Base-by-base conservation (phyloP, 805 yeast genomes). In the Brettanomyces sp. region DNA sequence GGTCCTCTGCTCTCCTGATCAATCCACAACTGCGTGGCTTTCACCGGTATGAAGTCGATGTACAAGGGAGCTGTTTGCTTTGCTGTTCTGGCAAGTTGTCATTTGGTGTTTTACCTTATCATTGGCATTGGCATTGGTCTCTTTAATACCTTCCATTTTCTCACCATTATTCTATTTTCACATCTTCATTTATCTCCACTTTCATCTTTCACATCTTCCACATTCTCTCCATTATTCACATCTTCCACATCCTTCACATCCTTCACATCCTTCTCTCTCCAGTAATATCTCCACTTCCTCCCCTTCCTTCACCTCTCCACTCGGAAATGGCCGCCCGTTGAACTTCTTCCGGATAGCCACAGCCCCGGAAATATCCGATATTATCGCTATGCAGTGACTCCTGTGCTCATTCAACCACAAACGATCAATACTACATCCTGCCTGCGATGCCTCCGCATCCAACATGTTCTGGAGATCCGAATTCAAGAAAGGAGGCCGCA, bases 1-100 rank as follows among this genome's bases (percentile, higher is more conserved):
- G 77, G 74, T 11, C 70, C 72, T 37, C 56, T 58, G 45, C 65
- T 68, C 48, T 72, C 77, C 53, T 71, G 73, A 50, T 62, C 73
- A 13, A 71, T 68, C 75, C 76, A 72, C 38, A 62, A 63, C 45
- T 66, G 67, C 3, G 70, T 62, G 14, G 73, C 73, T 49, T 68
- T 67, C 22, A 69, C 74, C 0, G 75, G 75, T 37, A 72, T 64
- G 50, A 56, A 72, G 50, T 72, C 76, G 38, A 69, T 65, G 52
- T 55, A 71, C 34, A 70, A 47, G 8, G 59, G 59, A 53, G 56
- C 32, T 28, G 7, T 28, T 28, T 6, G 9, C 7, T 9, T 6
- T 6, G 32, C 54, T 52, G 23, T 50, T 57, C 9, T 18, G 18
- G 18, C 18, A 18, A 18, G 18, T 18, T 18, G 18, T 18, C 18